Evolutionary conservation across 495 filamentous ascomycete genomes (phyloP), one percentile per base, ranked within the genome.

Genomic region (Platismatia glauca): DNA sequence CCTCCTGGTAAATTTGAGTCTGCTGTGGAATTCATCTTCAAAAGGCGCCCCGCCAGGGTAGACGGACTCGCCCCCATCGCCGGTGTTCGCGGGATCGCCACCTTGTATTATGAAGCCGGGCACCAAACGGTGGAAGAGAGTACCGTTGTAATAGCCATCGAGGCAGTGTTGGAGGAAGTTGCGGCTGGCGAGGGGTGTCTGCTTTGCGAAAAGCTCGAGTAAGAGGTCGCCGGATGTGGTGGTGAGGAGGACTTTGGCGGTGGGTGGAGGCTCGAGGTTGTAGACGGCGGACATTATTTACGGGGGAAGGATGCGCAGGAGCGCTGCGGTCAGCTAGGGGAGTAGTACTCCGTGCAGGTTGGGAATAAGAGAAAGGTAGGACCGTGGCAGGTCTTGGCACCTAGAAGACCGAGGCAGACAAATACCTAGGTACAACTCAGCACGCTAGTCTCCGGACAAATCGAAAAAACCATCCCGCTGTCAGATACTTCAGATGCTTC

Each of bases 111-210:
- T 87, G 77, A 98, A 98, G 46, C 87, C 88, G 0, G 92, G 88
- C 12, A 95, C 85, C 24, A 97, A 79, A 24, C 94, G 92, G 75
- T 98, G 94, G 77, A 98, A 97, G 64, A 91, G 86, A 0, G 93
- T 96, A 66, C 84, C 81, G 56, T 87, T 84, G 76, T 97, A 99
- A 81, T 97, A 97, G 62, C 90, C 89, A 73, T 99, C 91, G 62
- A 95, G 81, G 71, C 88, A 91, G 69, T 89, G 88, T 74, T 99
- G 94, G 24, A 99, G 85, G 78, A 99, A 99, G 75, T 96, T 96
- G 61, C 93, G 90, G 68, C 84, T 89, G 1, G 94, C 89, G 62
- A 95, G 82, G 37, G 94, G 94, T 0, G 89, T 89, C 74, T 99
- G 92, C 63, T 89, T 91, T 24, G 90, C 91, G 80, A 95, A 98